Percentiles rank a stretch among this genome's conserved stretches.
phyloP scores from a whole-genome alignment of 2,329 filamentous ascomycete species.

The Calonectria henricotiae region DNA sequence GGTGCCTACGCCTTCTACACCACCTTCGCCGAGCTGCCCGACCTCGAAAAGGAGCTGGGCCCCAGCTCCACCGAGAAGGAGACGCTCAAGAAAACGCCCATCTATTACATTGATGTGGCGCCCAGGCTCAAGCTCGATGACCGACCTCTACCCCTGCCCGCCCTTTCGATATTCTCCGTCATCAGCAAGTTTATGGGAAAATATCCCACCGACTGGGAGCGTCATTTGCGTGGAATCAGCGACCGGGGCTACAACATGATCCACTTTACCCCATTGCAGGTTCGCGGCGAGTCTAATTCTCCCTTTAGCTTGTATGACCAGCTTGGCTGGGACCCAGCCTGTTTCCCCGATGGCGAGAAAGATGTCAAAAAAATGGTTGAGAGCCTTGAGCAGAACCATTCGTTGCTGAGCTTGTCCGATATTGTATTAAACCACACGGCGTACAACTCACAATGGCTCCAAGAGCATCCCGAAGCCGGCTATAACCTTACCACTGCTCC shows the following conservation, averaged over 20 bases:
- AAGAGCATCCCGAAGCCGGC: conserved; percentile 94
- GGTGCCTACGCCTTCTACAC: conserved; percentile 96
- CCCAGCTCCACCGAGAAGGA: conserved; percentile 55
- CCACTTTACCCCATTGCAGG: conserved; percentile 95
- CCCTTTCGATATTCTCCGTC: conserved; percentile 91
- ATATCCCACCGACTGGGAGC: conserved; percentile 92
- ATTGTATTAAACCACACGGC: conserved; percentile 99
- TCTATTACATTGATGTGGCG: conserved; percentile 95
- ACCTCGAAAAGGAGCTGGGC: conserved; percentile 63
- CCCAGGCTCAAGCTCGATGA: conserved; percentile 84
- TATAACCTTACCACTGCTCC: conserved; percentile 96
- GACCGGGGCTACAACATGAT: conserved; percentile 98
- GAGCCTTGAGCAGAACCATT: conserved; percentile 88
- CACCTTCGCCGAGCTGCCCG: conserved; percentile 89
- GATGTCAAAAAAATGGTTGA: conserved; percentile 85
- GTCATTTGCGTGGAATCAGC: conserved; percentile 89
- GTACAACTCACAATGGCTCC: conserved; percentile 93
- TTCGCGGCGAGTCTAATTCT: conserved; percentile 91
- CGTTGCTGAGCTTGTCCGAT: conserved; percentile 90
- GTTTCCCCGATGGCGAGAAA: conserved; percentile 88
- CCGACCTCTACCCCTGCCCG: conserved; percentile 84
- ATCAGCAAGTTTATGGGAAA: conserved; percentile 99
- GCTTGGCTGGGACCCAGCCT: conserved; percentile 84
- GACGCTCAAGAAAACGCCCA: conserved; percentile 77
- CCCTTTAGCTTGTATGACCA: conserved; percentile 98